Percentiles rank a stretch among this genome's conserved stretches.
phyloP scores from a whole-genome alignment of 169 alveolate species.

The Eimeria acervulina region DNA sequence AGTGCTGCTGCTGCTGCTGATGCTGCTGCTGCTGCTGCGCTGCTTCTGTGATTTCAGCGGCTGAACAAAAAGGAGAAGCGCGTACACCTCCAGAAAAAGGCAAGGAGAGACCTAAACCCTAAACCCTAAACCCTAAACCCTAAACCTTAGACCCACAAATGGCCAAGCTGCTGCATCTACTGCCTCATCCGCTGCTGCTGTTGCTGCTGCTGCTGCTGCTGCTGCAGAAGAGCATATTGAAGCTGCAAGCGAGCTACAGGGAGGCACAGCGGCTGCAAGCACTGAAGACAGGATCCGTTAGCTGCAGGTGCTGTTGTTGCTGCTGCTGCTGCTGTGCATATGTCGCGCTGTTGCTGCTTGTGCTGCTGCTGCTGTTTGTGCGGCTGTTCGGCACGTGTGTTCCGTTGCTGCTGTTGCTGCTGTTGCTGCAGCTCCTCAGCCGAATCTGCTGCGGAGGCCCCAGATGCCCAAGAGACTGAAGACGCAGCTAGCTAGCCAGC shows the following conservation, averaged over 20 bases:
- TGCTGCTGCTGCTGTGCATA: not conserved
- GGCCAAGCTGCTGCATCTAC: not conserved
- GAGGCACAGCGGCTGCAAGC: not conserved
- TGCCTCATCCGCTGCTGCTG: not conserved
- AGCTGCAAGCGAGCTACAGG: not conserved
- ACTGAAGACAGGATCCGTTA: not conserved
- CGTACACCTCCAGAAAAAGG: not conserved
- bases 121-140: too few relatives aligned
- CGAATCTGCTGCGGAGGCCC: not conserved
- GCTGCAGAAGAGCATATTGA: constrained; percentile 4
- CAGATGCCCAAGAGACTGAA: not conserved
- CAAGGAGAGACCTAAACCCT: constrained; percentile 12
- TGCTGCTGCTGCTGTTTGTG: constrained; percentile 36
- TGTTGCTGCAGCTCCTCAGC: constrained; percentile 9
- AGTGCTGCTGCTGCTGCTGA: not conserved
- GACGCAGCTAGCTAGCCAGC: not conserved
- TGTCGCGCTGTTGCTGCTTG: not conserved
- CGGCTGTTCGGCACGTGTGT: constrained; percentile 4
- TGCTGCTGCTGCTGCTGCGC: not conserved
- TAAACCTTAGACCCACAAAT: not conserved
- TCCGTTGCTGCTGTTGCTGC: constrained; percentile 44
- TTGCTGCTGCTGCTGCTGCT: constrained; percentile 39
- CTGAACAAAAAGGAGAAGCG: not conserved
- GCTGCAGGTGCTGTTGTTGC: not conserved
- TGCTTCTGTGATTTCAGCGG: not conserved